phyloP scores from a whole-genome alignment of 148 eudicot genomes.

The Talinum fruticosum region DNA sequence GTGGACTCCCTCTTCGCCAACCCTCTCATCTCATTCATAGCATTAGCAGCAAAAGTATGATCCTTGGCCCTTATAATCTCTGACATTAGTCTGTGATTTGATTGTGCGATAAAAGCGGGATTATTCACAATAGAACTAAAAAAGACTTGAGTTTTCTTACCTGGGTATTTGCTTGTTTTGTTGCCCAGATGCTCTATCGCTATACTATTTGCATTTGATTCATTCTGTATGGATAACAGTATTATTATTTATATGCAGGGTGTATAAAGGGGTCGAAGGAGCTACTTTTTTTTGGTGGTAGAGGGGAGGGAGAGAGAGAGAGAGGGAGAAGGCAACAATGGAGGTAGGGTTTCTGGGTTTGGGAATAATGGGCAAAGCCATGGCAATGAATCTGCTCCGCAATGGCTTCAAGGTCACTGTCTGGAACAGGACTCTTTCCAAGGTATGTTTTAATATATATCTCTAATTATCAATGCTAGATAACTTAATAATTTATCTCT shows the following conservation, averaged over 20 bases:
- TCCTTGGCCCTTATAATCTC: background rate
- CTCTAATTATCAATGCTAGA: background rate
- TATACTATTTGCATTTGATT: background rate
- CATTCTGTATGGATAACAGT: background rate
- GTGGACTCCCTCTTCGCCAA: background rate
- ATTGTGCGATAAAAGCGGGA: background rate
- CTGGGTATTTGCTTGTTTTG: background rate
- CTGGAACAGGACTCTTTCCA: conserved; percentile 89
- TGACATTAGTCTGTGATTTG: background rate
- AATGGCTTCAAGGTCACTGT: conserved; percentile 85
- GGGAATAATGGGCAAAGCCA: conserved; percentile 96
- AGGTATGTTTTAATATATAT: conserved; percentile 38
- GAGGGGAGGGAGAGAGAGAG: background rate
- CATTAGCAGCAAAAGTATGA: background rate
- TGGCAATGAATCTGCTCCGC: conserved; percentile 80
- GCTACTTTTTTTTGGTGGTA: background rate
- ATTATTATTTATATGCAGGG: conserved; percentile 9
- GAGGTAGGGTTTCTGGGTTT: conserved; percentile 87
- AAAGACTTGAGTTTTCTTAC: background rate
- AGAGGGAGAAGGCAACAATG: conserved; percentile 31
- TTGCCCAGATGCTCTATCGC: background rate
- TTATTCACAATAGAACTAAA: background rate
- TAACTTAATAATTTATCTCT: background rate
- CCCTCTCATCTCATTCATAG: background rate
- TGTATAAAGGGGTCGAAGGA: background rate